Conservation (phyloP, 768 basidiomycete genomes). For the Hydnomerulius pinastri region DNA sequence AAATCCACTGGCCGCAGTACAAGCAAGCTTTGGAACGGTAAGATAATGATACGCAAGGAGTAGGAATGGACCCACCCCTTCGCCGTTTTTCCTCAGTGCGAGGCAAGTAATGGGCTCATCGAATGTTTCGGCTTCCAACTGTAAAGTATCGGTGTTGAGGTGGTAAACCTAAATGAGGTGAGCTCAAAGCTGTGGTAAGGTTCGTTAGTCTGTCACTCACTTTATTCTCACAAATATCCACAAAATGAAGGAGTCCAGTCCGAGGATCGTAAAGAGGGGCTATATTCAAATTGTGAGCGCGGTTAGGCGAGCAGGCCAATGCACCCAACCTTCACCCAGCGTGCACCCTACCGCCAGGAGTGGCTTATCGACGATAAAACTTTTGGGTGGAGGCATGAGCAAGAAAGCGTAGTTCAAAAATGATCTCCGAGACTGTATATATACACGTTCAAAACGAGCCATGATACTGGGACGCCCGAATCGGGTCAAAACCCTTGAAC, state of each 20-base stretch:
- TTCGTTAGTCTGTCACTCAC: no score
- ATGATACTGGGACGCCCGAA: constrained; percentile 8
- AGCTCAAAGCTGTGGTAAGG: constrained; percentile 5
- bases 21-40: constrained; percentile 16
- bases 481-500: constrained; percentile 5
- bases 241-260: constrained; percentile 61
- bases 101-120: constrained; percentile 60
- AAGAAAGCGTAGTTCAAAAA: not conserved
- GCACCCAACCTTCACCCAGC: constrained; percentile 60
- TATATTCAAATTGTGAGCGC: constrained; percentile 22
- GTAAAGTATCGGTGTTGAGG: constrained; percentile 43
- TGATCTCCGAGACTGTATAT: constrained; percentile 7
- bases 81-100: constrained; percentile 47
- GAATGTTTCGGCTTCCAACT: constrained; percentile 49
- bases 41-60: not conserved
- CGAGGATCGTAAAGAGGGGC: constrained; percentile 63
- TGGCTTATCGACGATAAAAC: constrained; percentile 36
- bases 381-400: constrained; percentile 13
- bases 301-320: not conserved
- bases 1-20: constrained; percentile 23
- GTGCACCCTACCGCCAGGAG: constrained; percentile 55
- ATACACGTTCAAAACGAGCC: constrained; percentile 1
- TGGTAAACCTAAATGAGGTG: constrained; percentile 21
- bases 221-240: constrained; percentile 50
- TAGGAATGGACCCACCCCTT: constrained; percentile 7